Conservation (phyloP, 2,329 filamentous ascomycete genomes). For the Scortechinia acanthostroma region DNA sequence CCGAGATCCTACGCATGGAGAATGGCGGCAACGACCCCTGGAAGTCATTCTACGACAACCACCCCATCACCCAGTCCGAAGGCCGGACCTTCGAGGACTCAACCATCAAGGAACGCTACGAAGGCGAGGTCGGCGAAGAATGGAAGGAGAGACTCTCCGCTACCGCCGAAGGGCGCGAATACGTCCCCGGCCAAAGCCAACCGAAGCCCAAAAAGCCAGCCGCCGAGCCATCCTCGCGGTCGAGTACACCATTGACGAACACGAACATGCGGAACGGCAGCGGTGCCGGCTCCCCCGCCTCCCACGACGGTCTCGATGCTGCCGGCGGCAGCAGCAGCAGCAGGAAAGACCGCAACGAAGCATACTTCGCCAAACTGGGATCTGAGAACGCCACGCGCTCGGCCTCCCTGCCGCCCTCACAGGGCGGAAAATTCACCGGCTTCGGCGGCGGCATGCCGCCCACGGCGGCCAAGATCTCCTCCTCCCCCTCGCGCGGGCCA, state of each 20-base stretch:
- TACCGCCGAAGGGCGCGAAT: constrained; percentile 82
- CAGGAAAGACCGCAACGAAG: constrained; percentile 68
- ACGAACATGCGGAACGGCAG: no score
- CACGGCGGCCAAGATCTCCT: background rate
- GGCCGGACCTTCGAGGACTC: constrained; percentile 75
- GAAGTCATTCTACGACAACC: constrained; percentile 77
- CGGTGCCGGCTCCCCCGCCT: background rate
- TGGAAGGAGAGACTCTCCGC: constrained; percentile 85
- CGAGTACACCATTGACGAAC: background rate
- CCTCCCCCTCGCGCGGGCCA: constrained; percentile 26
- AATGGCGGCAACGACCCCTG: constrained; percentile 83
- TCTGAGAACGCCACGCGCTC: constrained; percentile 73
- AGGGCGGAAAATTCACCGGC: constrained; percentile 85
- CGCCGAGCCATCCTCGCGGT: constrained; percentile 14
- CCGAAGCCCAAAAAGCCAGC: constrained; percentile 13
- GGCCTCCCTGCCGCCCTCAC: constrained; percentile 71
- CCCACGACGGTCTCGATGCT: background rate
- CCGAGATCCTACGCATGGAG: constrained; percentile 89
- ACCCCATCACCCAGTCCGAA: constrained; percentile 58
- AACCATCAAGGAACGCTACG: constrained; percentile 84
- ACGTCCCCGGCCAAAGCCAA: constrained; percentile 65
- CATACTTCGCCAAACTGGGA: constrained; percentile 82
- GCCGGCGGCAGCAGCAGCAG: constrained; percentile 14
- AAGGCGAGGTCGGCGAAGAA: constrained; percentile 84
- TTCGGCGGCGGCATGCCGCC: constrained; percentile 49